A percentile compares a stretch with the other conserved stretches of the same genome.
Evolutionary conservation across 2,329 filamentous ascomycete genomes (phyloP).

Genomic region (Pseudocercospora fijiensis): DNA sequence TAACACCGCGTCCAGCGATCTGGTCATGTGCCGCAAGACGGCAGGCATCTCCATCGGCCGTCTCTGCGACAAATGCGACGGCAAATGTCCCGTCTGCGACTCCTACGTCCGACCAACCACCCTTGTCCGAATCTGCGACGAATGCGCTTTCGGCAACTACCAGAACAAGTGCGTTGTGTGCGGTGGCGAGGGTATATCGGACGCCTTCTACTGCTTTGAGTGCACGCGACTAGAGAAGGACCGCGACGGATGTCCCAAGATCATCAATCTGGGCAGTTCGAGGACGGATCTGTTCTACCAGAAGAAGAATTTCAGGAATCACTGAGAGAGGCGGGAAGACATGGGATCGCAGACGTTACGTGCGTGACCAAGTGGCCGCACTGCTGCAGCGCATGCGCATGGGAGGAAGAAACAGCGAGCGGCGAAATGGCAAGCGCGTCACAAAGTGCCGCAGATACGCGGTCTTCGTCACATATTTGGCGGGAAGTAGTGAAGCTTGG

Average conservation of each 20-base stretch:
- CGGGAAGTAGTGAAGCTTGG: background rate
- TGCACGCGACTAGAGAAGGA: constrained; percentile 97
- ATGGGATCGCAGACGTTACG: background rate
- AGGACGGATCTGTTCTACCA: constrained; percentile 86
- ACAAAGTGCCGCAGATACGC: background rate
- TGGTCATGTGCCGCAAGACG: constrained; percentile 99
- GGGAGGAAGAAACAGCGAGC: background rate
- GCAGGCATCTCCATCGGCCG: constrained; percentile 96
- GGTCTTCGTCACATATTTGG: background rate
- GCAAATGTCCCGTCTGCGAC: constrained; percentile 98
- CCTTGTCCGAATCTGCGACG: constrained; percentile 96
- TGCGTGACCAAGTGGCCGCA: background rate
- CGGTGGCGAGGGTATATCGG: constrained; percentile 94
- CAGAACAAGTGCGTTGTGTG: constrained; percentile 99
- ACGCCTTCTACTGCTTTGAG: constrained; percentile 99
- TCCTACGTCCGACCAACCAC: constrained; percentile 98
- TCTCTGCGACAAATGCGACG: constrained; percentile 99
- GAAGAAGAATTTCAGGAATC: constrained; percentile 69
- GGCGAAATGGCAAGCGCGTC: background rate
- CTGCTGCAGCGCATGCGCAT: background rate
- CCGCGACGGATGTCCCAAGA: constrained; percentile 96
- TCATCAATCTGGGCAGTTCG: constrained; percentile 94
- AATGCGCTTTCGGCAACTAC: constrained; percentile 99
- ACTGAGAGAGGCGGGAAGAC: constrained; percentile 36
- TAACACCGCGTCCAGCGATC: constrained; percentile 60